These are phyloP conservation scores for Kodamaea arcana DNA, from an alignment of 1,139 yeast species.

Conservation along the genomic window DNA sequence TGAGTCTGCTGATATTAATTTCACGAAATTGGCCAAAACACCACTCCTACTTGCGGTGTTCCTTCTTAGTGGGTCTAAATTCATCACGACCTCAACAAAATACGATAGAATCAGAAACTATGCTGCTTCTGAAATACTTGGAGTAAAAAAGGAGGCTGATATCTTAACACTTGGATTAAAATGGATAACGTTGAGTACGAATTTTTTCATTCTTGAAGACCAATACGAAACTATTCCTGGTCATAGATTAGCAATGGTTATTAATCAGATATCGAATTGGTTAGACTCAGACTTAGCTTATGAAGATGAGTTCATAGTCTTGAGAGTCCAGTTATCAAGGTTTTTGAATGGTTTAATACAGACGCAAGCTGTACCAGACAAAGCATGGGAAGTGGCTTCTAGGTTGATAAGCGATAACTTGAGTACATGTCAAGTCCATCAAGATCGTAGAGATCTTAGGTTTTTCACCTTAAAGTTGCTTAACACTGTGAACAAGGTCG, in stretches of 20 bases:
- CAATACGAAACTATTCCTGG: constrained; percentile 43
- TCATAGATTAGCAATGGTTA: constrained; percentile 59
- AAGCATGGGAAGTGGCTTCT: constrained; percentile 30
- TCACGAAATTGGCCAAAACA: constrained; percentile 25
- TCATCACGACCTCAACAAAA: constrained; percentile 25
- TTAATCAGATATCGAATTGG: constrained; percentile 52
- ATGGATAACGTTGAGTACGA: constrained; percentile 47
- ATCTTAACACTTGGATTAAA: constrained; percentile 40
- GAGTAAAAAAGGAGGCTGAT: constrained; percentile 38
- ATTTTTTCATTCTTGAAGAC: constrained; percentile 39
- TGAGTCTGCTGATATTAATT: constrained; percentile 23
- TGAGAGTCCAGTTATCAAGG: constrained; percentile 51
- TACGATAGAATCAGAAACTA: constrained; percentile 56
- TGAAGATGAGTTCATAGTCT: constrained; percentile 47
- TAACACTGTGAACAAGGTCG: constrained; percentile 18
- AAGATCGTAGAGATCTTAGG: constrained; percentile 37
- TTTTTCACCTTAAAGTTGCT: constrained; percentile 44
- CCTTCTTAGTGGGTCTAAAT: constrained; percentile 33
- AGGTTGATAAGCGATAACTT: constrained; percentile 51
- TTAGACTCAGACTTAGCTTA: constrained; percentile 59
- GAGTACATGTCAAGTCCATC: constrained; percentile 40
- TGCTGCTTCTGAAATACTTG: constrained; percentile 63
- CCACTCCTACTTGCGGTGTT: constrained; percentile 39
- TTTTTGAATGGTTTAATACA: constrained; percentile 35
- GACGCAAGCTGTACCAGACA: constrained; percentile 22